A percentile compares a stretch with the other conserved stretches of the same genome.
Conservation (phyloP, 352 stramenopile genomes). For the Phytophthora meadii region DNA sequence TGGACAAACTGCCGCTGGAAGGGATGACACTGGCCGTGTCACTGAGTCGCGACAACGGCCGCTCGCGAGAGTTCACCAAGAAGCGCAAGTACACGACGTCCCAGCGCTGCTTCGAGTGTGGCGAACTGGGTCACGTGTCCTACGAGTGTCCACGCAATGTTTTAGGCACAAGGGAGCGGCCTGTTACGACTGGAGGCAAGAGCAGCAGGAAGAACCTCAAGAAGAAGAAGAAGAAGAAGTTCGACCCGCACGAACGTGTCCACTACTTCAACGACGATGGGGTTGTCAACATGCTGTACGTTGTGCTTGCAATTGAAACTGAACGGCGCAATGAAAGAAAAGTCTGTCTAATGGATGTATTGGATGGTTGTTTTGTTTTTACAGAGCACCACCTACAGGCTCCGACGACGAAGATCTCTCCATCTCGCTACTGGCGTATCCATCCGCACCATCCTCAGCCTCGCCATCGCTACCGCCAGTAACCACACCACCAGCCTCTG, state of each 20-base stretch:
- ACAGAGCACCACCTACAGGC: slow-evolving; percentile 55
- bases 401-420: slow-evolving; percentile 68
- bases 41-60: slow-evolving; percentile 83
- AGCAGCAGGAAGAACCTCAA: slow-evolving; percentile 63
- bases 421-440: slow-evolving; percentile 73
- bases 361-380: slow-evolving; percentile 7
- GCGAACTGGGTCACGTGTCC: slow-evolving; percentile 75
- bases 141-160: slow-evolving; percentile 89
- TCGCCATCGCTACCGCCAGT: slow-evolving; percentile 1
- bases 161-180: slow-evolving; percentile 72
- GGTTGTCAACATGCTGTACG: slow-evolving; percentile 71
- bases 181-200: slow-evolving; percentile 45
- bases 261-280: slow-evolving; percentile 80
- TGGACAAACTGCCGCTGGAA: slow-evolving; percentile 71
- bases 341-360: slow-evolving; percentile 28
- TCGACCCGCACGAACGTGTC: slow-evolving; percentile 58
- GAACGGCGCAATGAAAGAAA: neutral
- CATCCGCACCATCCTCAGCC: slow-evolving; percentile 29
- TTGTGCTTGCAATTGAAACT: slow-evolving; percentile 10
- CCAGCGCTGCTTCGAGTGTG: slow-evolving; percentile 87
- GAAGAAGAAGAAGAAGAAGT: slow-evolving; percentile 77
- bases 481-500: slow-evolving; percentile 3
- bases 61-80: slow-evolving; percentile 75
- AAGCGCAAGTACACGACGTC: slow-evolving; percentile 79
- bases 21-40: slow-evolving; percentile 72